Evolutionary conservation across 1,139 yeast species (phyloP).

Genomic region (Yamadazyma dendronema): DNA sequence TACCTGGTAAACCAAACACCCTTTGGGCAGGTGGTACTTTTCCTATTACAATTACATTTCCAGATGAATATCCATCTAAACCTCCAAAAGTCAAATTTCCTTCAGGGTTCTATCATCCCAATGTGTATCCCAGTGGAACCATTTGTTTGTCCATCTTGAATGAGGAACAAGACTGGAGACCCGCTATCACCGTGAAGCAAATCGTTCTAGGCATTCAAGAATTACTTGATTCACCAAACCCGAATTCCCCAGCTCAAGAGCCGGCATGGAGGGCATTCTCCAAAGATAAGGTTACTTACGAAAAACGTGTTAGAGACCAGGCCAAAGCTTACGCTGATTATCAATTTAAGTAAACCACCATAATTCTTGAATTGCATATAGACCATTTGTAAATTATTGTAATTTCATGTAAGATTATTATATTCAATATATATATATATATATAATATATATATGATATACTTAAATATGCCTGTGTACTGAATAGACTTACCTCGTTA

Average conservation of each 20-base stretch:
- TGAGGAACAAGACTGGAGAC: conserved; percentile 98
- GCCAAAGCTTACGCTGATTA: conserved; percentile 60
- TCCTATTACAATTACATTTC: conserved; percentile 80
- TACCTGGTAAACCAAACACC: conserved; percentile 88
- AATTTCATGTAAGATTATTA: conserved; percentile 1
- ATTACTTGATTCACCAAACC: conserved; percentile 84
- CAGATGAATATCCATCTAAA: conserved; percentile 92
- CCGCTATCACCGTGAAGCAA: conserved; percentile 90
- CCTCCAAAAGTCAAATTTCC: conserved; percentile 94
- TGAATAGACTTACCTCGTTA: no score
- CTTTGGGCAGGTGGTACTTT: conserved; percentile 86
- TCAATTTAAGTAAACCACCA: conserved; percentile 5
- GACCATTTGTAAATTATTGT: conserved; percentile 5
- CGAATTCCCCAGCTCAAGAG: conserved; percentile 95
- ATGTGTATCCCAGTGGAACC: conserved; percentile 95
- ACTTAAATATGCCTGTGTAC: no score
- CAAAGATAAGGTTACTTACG: conserved; percentile 66
- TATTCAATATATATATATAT: conserved; percentile 1
- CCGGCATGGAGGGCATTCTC: conserved; percentile 90
- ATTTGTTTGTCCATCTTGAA: conserved; percentile 89
- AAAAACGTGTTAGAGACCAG: conserved; percentile 76
- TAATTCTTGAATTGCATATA: not conserved
- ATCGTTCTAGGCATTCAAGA: conserved; percentile 92
- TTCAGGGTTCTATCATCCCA: conserved; percentile 89
- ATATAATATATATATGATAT: not conserved